These are phyloP conservation scores for Candida boidinii DNA, from an alignment of 805 yeast genomes.

Conservation along the genomic window DNA sequence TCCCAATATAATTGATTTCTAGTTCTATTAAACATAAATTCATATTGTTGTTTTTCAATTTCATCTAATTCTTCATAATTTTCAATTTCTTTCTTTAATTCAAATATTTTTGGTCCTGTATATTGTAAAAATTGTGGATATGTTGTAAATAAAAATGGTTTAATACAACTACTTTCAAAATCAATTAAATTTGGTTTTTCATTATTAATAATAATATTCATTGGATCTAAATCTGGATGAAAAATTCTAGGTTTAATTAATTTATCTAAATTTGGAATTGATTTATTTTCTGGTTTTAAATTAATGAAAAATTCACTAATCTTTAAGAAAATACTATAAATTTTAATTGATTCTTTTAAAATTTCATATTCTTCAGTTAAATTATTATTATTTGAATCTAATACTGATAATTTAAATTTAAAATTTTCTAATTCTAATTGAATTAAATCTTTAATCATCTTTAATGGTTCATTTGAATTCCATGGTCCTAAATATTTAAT, in stretches of 20 bases:
- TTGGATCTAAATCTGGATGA: slow-evolving; percentile 84
- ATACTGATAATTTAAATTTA: slow-evolving; percentile 41
- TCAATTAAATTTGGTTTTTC: slow-evolving; percentile 53
- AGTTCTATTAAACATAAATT: slow-evolving; percentile 81
- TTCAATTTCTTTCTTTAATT: slow-evolving; percentile 66
- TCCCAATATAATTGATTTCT: slow-evolving; percentile 92
- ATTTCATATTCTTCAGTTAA: slow-evolving; percentile 29
- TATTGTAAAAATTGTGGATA: slow-evolving; percentile 82
- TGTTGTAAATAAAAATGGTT: slow-evolving; percentile 72
- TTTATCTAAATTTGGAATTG: slow-evolving; percentile 52
- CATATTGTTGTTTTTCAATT: slow-evolving; percentile 68
- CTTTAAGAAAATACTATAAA: slow-evolving; percentile 51
- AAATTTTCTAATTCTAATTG: slow-evolving; percentile 56
- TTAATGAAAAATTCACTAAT: slow-evolving; percentile 55
- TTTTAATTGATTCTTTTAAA: slow-evolving; percentile 42
- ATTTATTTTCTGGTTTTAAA: slow-evolving; percentile 34
- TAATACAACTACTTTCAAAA: slow-evolving; percentile 72
- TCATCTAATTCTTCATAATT: slow-evolving; percentile 61
- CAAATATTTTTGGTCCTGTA: slow-evolving; percentile 81
- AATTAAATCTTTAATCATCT: slow-evolving; percentile 58
- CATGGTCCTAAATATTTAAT: slow-evolving; percentile 70
- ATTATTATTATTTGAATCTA: slow-evolving; percentile 44
- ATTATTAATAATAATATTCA: slow-evolving; percentile 59
- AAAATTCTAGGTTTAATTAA: slow-evolving; percentile 65
- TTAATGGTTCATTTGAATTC: slow-evolving; percentile 47